These are phyloP conservation scores for Chalciporus sp. DNA, from an alignment of 1,284 basidiomycete species.

Conservation along the genomic window DNA sequence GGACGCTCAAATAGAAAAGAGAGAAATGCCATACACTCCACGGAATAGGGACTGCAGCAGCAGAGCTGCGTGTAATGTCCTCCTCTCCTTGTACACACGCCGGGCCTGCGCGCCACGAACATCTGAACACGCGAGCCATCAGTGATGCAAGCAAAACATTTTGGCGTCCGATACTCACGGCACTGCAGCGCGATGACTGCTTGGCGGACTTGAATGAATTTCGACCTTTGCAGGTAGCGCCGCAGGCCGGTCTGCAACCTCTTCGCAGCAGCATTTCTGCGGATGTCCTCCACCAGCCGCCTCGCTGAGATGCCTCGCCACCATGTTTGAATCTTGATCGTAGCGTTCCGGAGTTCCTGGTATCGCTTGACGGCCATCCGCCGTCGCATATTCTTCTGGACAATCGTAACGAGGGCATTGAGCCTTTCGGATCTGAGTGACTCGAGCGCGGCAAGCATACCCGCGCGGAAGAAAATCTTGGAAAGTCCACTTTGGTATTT, in stretches of 20 bases:
- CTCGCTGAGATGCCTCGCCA: conserved; percentile 87
- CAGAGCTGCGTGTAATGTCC: conserved; percentile 69
- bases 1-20: conserved; percentile 1
- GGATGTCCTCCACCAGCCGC: conserved; percentile 70
- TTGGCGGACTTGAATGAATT: conserved; percentile 65
- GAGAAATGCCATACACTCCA: conserved; percentile 75
- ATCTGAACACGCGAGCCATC: conserved; percentile 45
- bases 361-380: conserved; percentile 86
- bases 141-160: conserved; percentile 6
- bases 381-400: conserved; percentile 96
- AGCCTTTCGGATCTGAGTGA: conserved; percentile 86
- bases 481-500: conserved; percentile 97
- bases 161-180: conserved; percentile 57
- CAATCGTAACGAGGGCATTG: conserved; percentile 89
- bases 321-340: conserved; percentile 91
- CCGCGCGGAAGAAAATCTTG: conserved; percentile 99
- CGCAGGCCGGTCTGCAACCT: conserved; percentile 79
- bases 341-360: conserved; percentile 66
- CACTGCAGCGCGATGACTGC: conserved; percentile 82
- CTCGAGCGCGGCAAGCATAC: conserved; percentile 98
- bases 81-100: conserved; percentile 60
- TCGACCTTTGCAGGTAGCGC: conserved; percentile 73
- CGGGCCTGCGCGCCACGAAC: conserved; percentile 84
- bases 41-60: conserved; percentile 86
- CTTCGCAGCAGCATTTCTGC: conserved; percentile 75